Evolutionary conservation across 495 filamentous ascomycete species (phyloP).

Genomic region (Neurospora pannonica): DNA sequence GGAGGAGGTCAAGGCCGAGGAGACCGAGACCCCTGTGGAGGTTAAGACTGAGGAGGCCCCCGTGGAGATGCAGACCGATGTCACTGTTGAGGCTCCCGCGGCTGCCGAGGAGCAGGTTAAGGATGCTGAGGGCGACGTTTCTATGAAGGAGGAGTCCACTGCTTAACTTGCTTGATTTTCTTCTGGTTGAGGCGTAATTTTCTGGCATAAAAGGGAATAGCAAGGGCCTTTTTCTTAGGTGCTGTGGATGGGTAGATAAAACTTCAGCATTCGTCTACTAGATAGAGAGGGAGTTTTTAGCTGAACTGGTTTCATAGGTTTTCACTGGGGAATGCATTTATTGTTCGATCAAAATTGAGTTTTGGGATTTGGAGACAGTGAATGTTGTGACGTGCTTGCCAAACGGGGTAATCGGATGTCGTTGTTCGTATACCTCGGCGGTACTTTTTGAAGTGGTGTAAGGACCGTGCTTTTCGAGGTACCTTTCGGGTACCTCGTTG

Average conservation of each 20-base stretch:
- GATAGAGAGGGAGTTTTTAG: not conserved
- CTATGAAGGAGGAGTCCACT: not conserved
- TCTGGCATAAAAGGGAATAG: not conserved
- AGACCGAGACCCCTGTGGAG: slow-evolving; percentile 2
- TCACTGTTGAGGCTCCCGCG: not conserved
- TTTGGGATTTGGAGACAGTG: not conserved
- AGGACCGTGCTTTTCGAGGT: too few species aligned
- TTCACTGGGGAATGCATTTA: not conserved
- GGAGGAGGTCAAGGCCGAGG: slow-evolving; percentile 12
- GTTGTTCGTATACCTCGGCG: not conserved
- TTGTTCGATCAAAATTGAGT: not conserved
- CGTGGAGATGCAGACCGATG: not conserved
- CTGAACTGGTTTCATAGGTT: not conserved
- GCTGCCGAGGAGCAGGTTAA: not conserved
- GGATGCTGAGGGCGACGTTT: not conserved
- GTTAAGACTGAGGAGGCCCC: slow-evolving; percentile 8
- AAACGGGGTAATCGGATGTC: not conserved
- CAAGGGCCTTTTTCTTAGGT: not conserved
- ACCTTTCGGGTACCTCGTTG: too few species aligned
- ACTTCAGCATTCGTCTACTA: not conserved
- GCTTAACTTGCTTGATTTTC: not conserved
- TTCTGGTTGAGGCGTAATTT: not conserved
- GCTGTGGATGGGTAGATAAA: not conserved
- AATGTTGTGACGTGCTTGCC: not conserved
- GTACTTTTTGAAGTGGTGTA: too few species aligned